Percentiles rank a stretch among this genome's conserved stretches.
Conservation (phyloP, 768 basidiomycete species). For the Tricholoma bakamatsutake region DNA sequence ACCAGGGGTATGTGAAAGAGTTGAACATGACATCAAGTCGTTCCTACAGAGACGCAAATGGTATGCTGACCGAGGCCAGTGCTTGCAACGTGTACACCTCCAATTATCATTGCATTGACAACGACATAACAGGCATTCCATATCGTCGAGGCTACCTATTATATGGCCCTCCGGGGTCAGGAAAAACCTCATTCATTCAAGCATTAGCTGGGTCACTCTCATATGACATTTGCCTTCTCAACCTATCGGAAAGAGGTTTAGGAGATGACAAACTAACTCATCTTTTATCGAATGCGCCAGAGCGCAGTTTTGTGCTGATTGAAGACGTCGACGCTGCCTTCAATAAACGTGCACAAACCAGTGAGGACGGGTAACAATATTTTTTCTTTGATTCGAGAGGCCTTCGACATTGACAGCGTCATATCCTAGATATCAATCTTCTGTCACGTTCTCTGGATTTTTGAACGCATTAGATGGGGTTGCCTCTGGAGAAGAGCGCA, state of each 20-base stretch:
- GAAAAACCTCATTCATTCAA: constrained; percentile 98
- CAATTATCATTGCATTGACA: constrained; percentile 1
- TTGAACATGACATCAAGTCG: constrained; percentile 74
- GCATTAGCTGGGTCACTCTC: constrained; percentile 87
- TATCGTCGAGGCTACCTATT: constrained; percentile 94
- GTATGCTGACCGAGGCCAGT: constrained; percentile 93
- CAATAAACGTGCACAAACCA: constrained; percentile 84
- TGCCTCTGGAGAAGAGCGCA: constrained; percentile 95
- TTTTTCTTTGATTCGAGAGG: background rate
- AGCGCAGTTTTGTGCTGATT: constrained; percentile 89
- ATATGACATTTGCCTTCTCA: constrained; percentile 95
- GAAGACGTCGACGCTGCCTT: constrained; percentile 98
- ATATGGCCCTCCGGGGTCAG: constrained; percentile 95
- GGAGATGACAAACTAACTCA: constrained; percentile 96
- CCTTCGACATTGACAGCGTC: constrained; percentile 1
- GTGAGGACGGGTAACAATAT: constrained; percentile 82
- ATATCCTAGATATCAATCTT: constrained; percentile 77
- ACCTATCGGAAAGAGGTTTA: constrained; percentile 92
- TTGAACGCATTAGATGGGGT: constrained; percentile 97
- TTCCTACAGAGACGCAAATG: constrained; percentile 84
- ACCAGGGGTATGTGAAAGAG: constrained; percentile 73
- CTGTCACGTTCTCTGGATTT: constrained; percentile 96
- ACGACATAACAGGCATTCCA: constrained; percentile 70
- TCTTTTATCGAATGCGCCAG: constrained; percentile 87
- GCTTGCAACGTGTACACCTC: background rate